Percentiles rank a stretch among this genome's conserved stretches.
Evolutionary conservation across 1,284 basidiomycete genomes (phyloP).

Genomic region (Cryptococcus depauperatus): DNA sequence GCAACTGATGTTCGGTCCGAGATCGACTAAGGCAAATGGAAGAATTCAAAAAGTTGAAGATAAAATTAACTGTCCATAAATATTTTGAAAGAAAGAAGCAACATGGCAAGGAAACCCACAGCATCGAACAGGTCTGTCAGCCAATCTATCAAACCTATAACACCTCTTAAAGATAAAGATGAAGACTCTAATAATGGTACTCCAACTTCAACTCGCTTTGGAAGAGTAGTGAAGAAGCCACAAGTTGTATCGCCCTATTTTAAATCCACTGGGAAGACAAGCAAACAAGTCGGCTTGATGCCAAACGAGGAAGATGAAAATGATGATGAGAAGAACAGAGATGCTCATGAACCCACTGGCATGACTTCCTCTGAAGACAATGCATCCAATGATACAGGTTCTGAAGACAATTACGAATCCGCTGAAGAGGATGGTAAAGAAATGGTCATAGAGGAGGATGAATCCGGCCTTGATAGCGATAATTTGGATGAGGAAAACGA

Average conservation of each 20-base stretch:
- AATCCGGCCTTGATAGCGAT: conserved; percentile 19
- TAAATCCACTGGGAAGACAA: conserved; percentile 3
- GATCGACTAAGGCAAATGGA: too few species aligned
- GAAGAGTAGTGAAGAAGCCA: conserved; percentile 6
- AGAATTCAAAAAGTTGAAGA: too few species aligned
- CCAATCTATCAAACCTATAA: too few species aligned
- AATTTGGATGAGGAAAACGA: conserved; percentile 18
- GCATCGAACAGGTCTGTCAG: too few species aligned
- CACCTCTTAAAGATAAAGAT: too few species aligned
- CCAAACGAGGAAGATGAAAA: conserved; percentile 6
- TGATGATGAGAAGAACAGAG: conserved; percentile 8
- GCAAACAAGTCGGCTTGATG: background rate
- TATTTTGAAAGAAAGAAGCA: too few species aligned
- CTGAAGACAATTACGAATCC: conserved; percentile 26
- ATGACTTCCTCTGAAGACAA: conserved; percentile 23
- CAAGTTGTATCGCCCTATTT: conserved; percentile 13
- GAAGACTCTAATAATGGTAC: conserved; percentile 1
- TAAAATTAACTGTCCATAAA: too few species aligned
- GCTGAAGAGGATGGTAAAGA: conserved; percentile 15
- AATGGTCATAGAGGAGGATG: conserved; percentile 18
- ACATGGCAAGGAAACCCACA: too few species aligned
- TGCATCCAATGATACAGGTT: conserved; percentile 17
- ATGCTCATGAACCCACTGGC: conserved; percentile 25
- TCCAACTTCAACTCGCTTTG: conserved; percentile 7
- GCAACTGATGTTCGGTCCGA: too few species aligned